phyloP scores from a whole-genome alignment of 768 basidiomycete genomes.

The Psilocybe subaeruginosa region DNA sequence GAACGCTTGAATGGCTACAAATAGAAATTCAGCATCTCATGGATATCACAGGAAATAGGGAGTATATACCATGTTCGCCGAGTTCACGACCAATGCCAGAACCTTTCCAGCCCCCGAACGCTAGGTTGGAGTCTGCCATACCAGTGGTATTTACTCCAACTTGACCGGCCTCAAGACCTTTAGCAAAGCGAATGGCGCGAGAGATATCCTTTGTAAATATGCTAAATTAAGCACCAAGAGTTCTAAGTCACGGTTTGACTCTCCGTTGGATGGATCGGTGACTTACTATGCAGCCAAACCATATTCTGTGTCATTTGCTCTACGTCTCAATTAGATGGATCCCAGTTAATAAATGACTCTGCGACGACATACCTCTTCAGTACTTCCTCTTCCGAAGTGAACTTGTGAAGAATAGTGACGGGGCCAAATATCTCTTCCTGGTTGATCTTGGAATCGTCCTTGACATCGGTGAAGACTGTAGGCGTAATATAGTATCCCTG shows the following conservation, averaged over 20 bases:
- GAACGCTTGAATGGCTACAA: not conserved
- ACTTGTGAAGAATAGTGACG: slow-evolving; percentile 71
- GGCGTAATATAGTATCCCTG: slow-evolving; percentile 72
- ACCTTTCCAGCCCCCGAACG: slow-evolving; percentile 1
- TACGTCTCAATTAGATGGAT: not conserved
- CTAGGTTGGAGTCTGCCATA: not conserved
- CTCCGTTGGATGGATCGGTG: too few relatives aligned
- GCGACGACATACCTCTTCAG: slow-evolving; percentile 36
- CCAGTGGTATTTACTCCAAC: not conserved
- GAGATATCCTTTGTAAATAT: not conserved
- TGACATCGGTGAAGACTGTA: slow-evolving; percentile 69
- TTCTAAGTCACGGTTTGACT: not conserved
- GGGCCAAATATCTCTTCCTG: slow-evolving; percentile 79
- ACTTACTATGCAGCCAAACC: slow-evolving; percentile 56
- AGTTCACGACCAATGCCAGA: not conserved
- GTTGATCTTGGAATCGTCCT: slow-evolving; percentile 69
- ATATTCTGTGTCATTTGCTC: slow-evolving; percentile 78
- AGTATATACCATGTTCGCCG: not conserved
- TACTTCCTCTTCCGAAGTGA: slow-evolving; percentile 63
- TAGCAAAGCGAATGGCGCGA: not conserved
- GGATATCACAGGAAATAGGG: too few relatives aligned
- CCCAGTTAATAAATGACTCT: not conserved
- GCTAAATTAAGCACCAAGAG: not conserved
- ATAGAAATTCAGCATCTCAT: not conserved
- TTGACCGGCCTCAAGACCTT: not conserved